A percentile compares a stretch with the other conserved stretches of the same genome.
Conservation (phyloP, 768 basidiomycete species). For the Omphalotus guepiniiformis region DNA sequence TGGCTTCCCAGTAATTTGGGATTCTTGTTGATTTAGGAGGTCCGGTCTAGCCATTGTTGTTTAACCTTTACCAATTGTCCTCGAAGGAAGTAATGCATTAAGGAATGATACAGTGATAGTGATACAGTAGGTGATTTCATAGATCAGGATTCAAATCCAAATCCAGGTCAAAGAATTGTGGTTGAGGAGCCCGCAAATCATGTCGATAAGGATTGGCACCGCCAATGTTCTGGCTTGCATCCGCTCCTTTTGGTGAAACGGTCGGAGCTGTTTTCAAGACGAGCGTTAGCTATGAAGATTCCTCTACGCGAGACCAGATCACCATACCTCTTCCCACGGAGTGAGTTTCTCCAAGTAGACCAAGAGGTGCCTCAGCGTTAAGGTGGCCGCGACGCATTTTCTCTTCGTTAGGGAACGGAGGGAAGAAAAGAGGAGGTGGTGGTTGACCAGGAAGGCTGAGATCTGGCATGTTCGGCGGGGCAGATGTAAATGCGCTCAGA, state of each 20-base stretch:
- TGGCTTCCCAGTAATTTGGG: too few relatives aligned
- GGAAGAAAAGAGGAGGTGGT: conserved; percentile 79
- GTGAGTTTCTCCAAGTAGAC: conserved; percentile 75
- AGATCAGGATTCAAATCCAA: conserved; percentile 83
- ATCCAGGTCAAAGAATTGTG: conserved; percentile 73
- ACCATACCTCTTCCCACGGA: conserved; percentile 70
- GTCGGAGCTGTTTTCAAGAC: conserved; percentile 46
- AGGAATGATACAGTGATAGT: too few relatives aligned
- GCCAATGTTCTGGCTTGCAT: too few relatives aligned
- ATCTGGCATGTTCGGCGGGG: conserved; percentile 85
- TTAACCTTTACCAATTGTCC: too few relatives aligned
- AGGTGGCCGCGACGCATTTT: conserved; percentile 83
- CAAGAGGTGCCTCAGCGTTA: conserved; percentile 77
- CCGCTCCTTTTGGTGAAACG: conserved; percentile 59
- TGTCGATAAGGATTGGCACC: conserved; percentile 70
- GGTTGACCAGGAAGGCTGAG: conserved; percentile 64
- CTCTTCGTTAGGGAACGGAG: conserved; percentile 88
- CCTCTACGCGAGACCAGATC: conserved; percentile 4
- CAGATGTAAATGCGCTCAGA: conserved; percentile 81
- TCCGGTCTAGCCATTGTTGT: too few relatives aligned
- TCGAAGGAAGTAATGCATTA: too few relatives aligned
- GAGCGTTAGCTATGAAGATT: conserved; percentile 2
- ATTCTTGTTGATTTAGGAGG: too few relatives aligned
- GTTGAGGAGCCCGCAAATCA: conserved; percentile 58
- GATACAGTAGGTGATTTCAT: too few relatives aligned